A percentile compares a stretch with the other conserved stretches of the same genome.
phyloP scores from a whole-genome alignment of 805 yeast species.

The Millerozyma miso region DNA sequence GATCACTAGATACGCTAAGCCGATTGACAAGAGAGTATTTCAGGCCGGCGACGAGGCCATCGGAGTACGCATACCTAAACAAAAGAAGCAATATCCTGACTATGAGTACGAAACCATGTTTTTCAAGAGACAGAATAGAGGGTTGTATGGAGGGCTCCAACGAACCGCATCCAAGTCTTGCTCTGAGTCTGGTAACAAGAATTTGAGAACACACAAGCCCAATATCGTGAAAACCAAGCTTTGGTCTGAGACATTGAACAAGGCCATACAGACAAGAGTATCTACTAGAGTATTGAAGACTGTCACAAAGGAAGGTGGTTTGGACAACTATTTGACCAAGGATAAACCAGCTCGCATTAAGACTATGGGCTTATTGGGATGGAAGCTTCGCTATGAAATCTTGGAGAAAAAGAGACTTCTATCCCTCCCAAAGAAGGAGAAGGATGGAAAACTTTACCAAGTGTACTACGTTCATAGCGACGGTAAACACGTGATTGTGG shows the following conservation, averaged over 20 bases:
- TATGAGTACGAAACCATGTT: constrained; percentile 60
- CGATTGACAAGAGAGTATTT: constrained; percentile 31
- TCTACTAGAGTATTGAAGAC: constrained; percentile 82
- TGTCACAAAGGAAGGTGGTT: constrained; percentile 89
- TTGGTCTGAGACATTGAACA: constrained; percentile 79
- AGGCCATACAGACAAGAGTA: constrained; percentile 53
- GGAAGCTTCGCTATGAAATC: constrained; percentile 81
- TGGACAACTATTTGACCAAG: constrained; percentile 82
- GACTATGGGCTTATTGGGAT: constrained; percentile 88
- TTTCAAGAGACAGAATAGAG: constrained; percentile 82
- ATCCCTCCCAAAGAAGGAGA: constrained; percentile 33
- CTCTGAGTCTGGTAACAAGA: constrained; percentile 72
- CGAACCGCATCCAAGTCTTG: constrained; percentile 72
- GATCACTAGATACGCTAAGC: constrained; percentile 36
- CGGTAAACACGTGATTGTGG: constrained; percentile 50
- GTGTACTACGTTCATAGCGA: constrained; percentile 50
- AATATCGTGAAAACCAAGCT: constrained; percentile 71
- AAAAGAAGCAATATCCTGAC: constrained; percentile 20
- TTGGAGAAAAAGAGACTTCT: constrained; percentile 41
- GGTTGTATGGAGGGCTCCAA: constrained; percentile 86
- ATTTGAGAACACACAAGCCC: constrained; percentile 73
- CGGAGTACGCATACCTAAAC: constrained; percentile 21
- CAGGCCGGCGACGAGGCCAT: constrained; percentile 33
- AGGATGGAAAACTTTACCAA: constrained; percentile 21
- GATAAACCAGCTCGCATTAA: constrained; percentile 87